Evolutionary conservation across 2,329 filamentous ascomycete genomes (phyloP).

Genomic region (Waltergamsia citrina): DNA sequence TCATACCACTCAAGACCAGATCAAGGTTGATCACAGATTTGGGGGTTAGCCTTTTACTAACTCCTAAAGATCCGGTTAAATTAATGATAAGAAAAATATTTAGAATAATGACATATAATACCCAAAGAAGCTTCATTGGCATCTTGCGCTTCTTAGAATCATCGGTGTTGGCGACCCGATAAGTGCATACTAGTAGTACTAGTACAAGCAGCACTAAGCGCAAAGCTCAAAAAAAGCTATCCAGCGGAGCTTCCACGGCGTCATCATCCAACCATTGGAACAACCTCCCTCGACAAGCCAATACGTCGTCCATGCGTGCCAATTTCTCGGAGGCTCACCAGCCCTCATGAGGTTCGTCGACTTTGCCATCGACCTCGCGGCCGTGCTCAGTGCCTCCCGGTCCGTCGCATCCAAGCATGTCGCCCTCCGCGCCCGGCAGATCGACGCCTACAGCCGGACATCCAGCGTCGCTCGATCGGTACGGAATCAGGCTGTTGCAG

Average conservation of each 20-base stretch:
- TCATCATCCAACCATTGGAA: not conserved
- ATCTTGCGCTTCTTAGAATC: not conserved
- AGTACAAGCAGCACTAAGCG: not conserved
- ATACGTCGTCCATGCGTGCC: not conserved
- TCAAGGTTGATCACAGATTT: no score
- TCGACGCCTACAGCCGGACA: slow-evolving; percentile 38
- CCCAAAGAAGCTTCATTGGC: not conserved
- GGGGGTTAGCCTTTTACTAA: no score
- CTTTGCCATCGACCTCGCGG: slow-evolving; percentile 58
- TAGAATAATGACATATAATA: not conserved
- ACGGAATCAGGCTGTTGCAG: slow-evolving; percentile 13
- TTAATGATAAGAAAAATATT: no score
- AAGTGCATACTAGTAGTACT: not conserved
- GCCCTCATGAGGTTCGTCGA: slow-evolving; percentile 50
- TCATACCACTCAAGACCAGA: no score
- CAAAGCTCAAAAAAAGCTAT: not conserved
- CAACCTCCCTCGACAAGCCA: not conserved
- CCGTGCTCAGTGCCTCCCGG: slow-evolving; percentile 60
- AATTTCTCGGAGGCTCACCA: slow-evolving; percentile 10
- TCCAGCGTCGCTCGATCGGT: slow-evolving; percentile 31
- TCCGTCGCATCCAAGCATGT: slow-evolving; percentile 56
- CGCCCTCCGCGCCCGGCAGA: slow-evolving; percentile 44
- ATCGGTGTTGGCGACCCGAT: no score
- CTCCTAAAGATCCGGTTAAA: no score
- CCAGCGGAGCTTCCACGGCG: not conserved